phyloP scores from a whole-genome alignment of 2,329 filamentous ascomycete genomes.

The Neobulgaria alba region DNA sequence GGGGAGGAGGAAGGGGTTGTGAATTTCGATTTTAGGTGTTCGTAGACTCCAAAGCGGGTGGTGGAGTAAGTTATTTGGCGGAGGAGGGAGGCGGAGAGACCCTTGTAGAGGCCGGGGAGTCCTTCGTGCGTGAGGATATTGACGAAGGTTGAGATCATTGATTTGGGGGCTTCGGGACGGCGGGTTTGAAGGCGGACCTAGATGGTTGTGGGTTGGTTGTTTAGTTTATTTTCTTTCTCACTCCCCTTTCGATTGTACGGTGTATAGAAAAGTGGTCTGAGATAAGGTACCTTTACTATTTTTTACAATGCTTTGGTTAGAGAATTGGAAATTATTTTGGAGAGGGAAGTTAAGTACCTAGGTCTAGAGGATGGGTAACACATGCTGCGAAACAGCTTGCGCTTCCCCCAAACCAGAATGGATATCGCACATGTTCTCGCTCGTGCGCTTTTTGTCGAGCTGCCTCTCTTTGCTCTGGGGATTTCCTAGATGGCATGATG shows the following conservation, averaged over 20 bases:
- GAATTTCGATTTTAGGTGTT: constrained; percentile 72
- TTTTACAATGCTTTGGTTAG: too few relatives aligned
- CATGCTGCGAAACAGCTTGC: constrained; percentile 85
- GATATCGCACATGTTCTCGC: constrained; percentile 42
- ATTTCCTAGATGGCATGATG: constrained; percentile 17
- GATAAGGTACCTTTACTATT: constrained; percentile 26
- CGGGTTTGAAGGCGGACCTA: constrained; percentile 86
- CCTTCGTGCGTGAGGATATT: constrained; percentile 74
- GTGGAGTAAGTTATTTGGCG: constrained; percentile 96
- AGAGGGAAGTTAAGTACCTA: constrained; percentile 51
- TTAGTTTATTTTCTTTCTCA: background rate
- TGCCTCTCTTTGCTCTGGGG: constrained; percentile 2
- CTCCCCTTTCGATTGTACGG: background rate
- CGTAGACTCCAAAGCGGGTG: constrained; percentile 92
- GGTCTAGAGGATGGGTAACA: constrained; percentile 88
- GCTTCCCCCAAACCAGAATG: constrained; percentile 95
- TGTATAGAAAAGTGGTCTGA: background rate
- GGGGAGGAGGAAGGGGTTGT: constrained; percentile 46
- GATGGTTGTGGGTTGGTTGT: constrained; percentile 1
- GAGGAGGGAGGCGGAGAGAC: constrained; percentile 84
- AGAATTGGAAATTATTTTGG: background rate
- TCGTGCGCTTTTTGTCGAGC: constrained; percentile 20
- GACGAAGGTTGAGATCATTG: constrained; percentile 77
- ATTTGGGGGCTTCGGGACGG: constrained; percentile 62
- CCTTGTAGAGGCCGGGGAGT: constrained; percentile 74